Evolutionary conservation across 2,329 filamentous ascomycete species (phyloP).

Genomic region (Colletotrichum coccodes): DNA sequence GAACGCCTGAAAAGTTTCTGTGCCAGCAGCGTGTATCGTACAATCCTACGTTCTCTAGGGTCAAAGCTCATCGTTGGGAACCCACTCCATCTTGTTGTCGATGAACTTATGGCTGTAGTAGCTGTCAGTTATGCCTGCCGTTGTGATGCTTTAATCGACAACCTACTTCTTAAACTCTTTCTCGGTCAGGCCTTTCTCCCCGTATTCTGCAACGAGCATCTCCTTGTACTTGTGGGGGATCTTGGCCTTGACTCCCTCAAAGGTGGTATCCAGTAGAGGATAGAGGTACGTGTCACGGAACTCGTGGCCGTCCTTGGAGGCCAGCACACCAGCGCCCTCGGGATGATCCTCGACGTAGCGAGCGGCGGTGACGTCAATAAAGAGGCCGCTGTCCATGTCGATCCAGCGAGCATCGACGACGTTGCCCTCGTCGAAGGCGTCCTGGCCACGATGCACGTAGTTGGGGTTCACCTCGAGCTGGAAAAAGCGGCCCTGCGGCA

Average conservation of each 20-base stretch:
- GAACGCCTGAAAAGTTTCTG: neutral
- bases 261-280: conserved; percentile 74
- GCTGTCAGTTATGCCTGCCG: conserved; percentile 28
- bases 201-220: conserved; percentile 68
- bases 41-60: neutral
- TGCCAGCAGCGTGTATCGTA: neutral
- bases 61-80: conserved; percentile 24
- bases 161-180: conserved; percentile 64
- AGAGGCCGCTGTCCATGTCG: conserved; percentile 56
- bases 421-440: conserved; percentile 46
- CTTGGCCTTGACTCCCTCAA: conserved; percentile 73
- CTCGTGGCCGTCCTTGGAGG: conserved; percentile 62
- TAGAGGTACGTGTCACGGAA: conserved; percentile 70
- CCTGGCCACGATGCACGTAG: conserved; percentile 43
- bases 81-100: conserved; percentile 48
- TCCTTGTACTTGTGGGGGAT: conserved; percentile 72
- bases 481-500: conserved; percentile 53
- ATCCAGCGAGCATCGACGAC: conserved; percentile 61
- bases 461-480: conserved; percentile 61
- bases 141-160: neutral
- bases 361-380: conserved; percentile 62
- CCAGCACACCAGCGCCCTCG: conserved; percentile 55
- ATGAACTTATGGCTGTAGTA: conserved; percentile 52
- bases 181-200: conserved; percentile 58
- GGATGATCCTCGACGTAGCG: conserved; percentile 58